Base-by-base conservation (phyloP, 2,329 filamentous ascomycete species). In the Fusarium beomiforme region DNA sequence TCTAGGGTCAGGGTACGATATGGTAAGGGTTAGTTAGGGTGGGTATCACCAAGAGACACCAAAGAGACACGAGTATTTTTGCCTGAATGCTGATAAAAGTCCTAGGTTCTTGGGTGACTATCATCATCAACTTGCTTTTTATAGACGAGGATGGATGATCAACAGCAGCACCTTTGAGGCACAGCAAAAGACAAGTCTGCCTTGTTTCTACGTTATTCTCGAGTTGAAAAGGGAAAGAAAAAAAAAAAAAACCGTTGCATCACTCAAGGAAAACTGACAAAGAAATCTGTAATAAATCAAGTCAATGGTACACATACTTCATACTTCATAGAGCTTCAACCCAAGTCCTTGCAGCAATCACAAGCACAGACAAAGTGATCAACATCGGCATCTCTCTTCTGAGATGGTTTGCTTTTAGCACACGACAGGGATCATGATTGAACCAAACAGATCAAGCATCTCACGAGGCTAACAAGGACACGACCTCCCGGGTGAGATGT, bases 331-430 rank as follows among this genome's bases (percentile, higher is more conserved):
- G 58, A 55, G 24, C 24, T 44, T 21, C 36, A 7, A 46, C 26
- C 29, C 29, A 34, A 26, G 34, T 23, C 44, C 54, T 46, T 67
- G 62, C 23, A 61, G 37, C 31, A 43, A 64, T 64, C 61, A 56
- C 42, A 47, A 23, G 41, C 37, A 39, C 24, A n/a, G 21, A 26
- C 23, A 64, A 14, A 34, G 39, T 56, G 61, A 66, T 51, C 49
- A 51, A 24, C 41, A 49, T 54, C 24, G 34, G 36, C 34, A 53
- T 34, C 53, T 60, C 66, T 44, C 23, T n/a, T 50, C 42, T 42
- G 10, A 43, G 47, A 61, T 43, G 46, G 63, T 51, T 66, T 66
- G 63, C 53, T 66, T 65, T 49, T 58, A 50, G 55, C 36, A 67
- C 44, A 59, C 21, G 33, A 36, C 47, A 62, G 56, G 64, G 56